Base-by-base conservation (phyloP, 768 basidiomycete species). In the Gloeophyllum trabeum region DNA sequence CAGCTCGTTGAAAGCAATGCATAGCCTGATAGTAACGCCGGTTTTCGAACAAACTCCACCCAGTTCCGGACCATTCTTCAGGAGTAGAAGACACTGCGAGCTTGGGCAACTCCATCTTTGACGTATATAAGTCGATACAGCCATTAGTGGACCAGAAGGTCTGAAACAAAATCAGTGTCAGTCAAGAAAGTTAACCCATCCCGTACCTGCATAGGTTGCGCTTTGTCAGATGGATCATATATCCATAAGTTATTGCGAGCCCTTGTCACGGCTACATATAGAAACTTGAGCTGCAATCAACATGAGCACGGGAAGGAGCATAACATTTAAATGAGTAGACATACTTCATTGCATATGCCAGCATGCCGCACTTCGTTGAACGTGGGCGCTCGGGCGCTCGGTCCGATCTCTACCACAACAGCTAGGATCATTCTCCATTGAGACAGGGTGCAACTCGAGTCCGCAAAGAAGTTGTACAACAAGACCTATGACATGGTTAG, bases 241-340 rank as follows among this genome's bases (percentile, higher is more conserved):
- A 82, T 71, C 77, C 80, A 79, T 6, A 81, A 48, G 40, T 79
- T 78, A 39, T 76, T 77, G 39, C 76, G 66, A 1, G 80, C 77
- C 24, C 80, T 58, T 1, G 81, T 82, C 16, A 82, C 67, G 1
- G 77, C 80, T 4, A 81, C 78, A 43, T 81, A 81, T 0, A 81
- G 56, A 30, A 64, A 67, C 46, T 81, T 82, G 7, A 81, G 57
- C 79, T 80, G 22, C 23, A n/a, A n/a, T n/a, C n/a, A n/a, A n/a
- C n/a, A n/a, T n/a, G n/a, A n/a, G n/a, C n/a, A n/a, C n/a, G n/a
- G n/a, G n/a, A n/a, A n/a, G n/a, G n/a, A 30, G 28, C 16, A 30
- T 16, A 30, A 7, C 28, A 30, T 16, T 30, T 16, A 30, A 7
- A 7, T 30, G 28, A 20, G 20, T 19, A 37, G 6, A 37, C 57